Evolutionary conservation across 129 eudicot genomes (phyloP), one percentile per base, ranked within the genome.

Genomic region (Chrysanthemum lavandulifolium): DNA sequence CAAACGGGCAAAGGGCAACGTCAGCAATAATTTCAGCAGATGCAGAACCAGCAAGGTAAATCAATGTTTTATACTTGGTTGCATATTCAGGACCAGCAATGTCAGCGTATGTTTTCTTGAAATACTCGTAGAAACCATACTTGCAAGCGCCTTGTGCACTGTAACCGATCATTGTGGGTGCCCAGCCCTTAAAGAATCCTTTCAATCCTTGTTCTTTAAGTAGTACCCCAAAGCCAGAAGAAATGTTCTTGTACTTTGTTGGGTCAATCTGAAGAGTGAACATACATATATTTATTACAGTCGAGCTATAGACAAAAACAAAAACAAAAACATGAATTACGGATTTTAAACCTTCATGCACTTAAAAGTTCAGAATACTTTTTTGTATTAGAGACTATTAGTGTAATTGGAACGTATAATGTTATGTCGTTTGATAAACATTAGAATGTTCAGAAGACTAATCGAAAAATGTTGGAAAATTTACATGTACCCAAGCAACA

Each of bases 141-240:
- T 92, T 92, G 80, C 85, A 76, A 57, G 96, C 98, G 7, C 98
- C 98, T 15, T 89, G 98, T 53, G 76, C 86, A 71, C 98, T 82
- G 59, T 92, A 92, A 61, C 98, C 98, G 13, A 92, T 18, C 9
- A 92, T 50, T 15, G 98, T 92, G 18, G 98, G 96, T 59, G 63
- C 98, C 98, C 98, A 92, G n/a, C 96, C 96, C 81, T 81, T 85
- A 49, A 81, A 92, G 58, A 87, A 89, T 10, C 96, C 98, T 81
- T 73, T 87, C 6, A 83, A 0, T 40, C 98, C 98, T 16, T 92
- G 91, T 73, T 92, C 98, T 74, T 82, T 92, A 45, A 92, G 79
- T 73, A 92, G 31, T 69, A 92, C 73, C 9, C 92, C 90, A 12
- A 87, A 92, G 12, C 96, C 96, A 5, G 95, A 85, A 15, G 78